Evolutionary conservation across 108 stramenopile species (phyloP).

Genomic region (Discostella pseudostelligera): DNA sequence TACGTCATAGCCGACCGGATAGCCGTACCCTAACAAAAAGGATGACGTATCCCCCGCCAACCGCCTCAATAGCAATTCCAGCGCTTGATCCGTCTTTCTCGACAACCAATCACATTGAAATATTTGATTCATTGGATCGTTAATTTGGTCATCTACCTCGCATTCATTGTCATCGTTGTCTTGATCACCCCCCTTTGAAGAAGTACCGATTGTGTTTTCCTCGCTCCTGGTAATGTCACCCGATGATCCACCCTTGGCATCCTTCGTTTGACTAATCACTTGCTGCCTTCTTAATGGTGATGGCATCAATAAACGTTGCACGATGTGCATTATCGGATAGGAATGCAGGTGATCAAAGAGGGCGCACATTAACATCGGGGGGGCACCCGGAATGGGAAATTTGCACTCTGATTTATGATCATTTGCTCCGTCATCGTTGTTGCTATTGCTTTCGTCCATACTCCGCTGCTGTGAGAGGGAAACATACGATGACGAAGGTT

Average conservation of each 20-base stretch:
- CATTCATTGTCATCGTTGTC: constrained; percentile 37
- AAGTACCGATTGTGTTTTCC: neutral
- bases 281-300: constrained; percentile 51
- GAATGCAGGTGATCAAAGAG: constrained; percentile 86
- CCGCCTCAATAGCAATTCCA: constrained; percentile 60
- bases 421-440: neutral
- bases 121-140: constrained; percentile 49
- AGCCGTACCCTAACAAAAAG: constrained; percentile 40
- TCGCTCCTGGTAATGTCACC: constrained; percentile 5
- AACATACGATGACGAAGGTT: neutral
- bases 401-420: neutral
- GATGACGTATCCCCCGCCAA: constrained; percentile 42
- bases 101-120: constrained; percentile 76
- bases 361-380: constrained; percentile 70
- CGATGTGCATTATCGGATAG: constrained; percentile 93
- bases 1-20: constrained; percentile 35
- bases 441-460: neutral
- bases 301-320: constrained; percentile 87
- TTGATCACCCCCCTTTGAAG: constrained; percentile 34
- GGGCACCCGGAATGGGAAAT: constrained; percentile 14
- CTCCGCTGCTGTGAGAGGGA: neutral
- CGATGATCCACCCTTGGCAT: too few relatives aligned
- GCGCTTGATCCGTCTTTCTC: constrained; percentile 27
- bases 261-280: constrained; percentile 11
- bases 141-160: neutral